Percentiles rank a stretch among this genome's conserved stretches.
Evolutionary conservation across 345 rosid species (phyloP).

Genomic region (Pugionium dolabratum): DNA sequence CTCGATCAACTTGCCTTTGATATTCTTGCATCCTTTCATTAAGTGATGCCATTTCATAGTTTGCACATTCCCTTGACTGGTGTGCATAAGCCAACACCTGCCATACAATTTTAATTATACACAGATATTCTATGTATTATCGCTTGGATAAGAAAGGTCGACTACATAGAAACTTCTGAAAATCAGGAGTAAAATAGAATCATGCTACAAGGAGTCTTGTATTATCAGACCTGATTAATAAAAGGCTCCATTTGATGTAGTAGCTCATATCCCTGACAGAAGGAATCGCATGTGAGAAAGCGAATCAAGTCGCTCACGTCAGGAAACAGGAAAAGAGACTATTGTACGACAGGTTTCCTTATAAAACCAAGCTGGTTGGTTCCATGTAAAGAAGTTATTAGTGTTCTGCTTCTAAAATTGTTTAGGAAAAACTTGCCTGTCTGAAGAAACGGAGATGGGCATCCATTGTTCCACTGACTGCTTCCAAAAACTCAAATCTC

Average conservation of each 20-base stretch:
- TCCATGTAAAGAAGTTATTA: conserved; percentile 2
- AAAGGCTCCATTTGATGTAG: conserved; percentile 77
- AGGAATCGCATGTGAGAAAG: conserved; percentile 19
- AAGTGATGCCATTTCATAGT: conserved; percentile 76
- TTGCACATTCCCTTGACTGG: conserved; percentile 77
- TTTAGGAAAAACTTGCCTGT: conserved; percentile 48
- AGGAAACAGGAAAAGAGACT: background rate
- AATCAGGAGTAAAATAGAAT: background rate
- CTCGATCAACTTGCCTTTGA: conserved; percentile 62
- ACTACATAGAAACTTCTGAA: background rate
- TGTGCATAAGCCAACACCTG: conserved; percentile 81
- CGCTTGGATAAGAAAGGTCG: conserved; percentile 4
- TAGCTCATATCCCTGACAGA: conserved; percentile 73
- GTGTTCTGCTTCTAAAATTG: conserved; percentile 13
- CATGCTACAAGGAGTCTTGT: conserved; percentile 14
- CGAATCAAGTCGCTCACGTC: background rate
- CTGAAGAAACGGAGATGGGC: conserved; percentile 75
- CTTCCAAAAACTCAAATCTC: conserved; percentile 69
- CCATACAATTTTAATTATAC: conserved; percentile 18
- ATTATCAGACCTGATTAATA: conserved; percentile 61
- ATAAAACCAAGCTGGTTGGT: conserved; percentile 15
- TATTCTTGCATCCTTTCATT: conserved; percentile 75
- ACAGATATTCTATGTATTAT: background rate
- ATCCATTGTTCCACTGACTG: conserved; percentile 71
- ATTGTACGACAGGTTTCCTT: conserved; percentile 7